Conservation (phyloP, 345 rosid species). For the Syzygium grande region DNA sequence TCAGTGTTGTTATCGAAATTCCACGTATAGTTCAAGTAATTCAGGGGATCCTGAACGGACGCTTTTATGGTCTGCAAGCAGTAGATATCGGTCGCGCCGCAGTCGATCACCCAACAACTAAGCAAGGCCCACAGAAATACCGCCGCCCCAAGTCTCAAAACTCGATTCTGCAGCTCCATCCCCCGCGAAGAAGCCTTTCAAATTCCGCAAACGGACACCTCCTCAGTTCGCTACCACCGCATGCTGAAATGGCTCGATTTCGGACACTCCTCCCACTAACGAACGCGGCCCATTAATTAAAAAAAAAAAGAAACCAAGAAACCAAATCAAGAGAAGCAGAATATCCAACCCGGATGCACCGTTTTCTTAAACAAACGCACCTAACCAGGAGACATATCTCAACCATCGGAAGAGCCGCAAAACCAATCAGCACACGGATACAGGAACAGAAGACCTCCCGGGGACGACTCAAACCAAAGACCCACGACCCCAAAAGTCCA, state of each 20-base stretch:
- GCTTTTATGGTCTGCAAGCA: slow-evolving; percentile 36
- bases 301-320: not conserved
- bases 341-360: not conserved
- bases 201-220: not conserved
- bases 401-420: not conserved
- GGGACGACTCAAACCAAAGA: not conserved
- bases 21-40: slow-evolving; percentile 43
- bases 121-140: slow-evolving; percentile 28
- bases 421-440: not conserved
- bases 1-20: slow-evolving; percentile 39
- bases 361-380: not conserved
- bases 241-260: not conserved
- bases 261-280: not conserved
- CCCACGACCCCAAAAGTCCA: not conserved
- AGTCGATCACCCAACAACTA: slow-evolving; percentile 25
- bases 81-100: slow-evolving; percentile 26
- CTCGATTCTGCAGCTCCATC: slow-evolving; percentile 1
- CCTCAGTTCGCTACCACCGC: not conserved
- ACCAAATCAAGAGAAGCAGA: not conserved
- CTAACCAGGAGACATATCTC: not conserved
- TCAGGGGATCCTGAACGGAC: slow-evolving; percentile 41
- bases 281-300: not conserved
- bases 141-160: slow-evolving; percentile 7
- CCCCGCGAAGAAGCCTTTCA: not conserved
- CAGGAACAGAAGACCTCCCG: not conserved